phyloP scores from a whole-genome alignment of 1,139 yeast species.

The Ogataea hybrid region DNA sequence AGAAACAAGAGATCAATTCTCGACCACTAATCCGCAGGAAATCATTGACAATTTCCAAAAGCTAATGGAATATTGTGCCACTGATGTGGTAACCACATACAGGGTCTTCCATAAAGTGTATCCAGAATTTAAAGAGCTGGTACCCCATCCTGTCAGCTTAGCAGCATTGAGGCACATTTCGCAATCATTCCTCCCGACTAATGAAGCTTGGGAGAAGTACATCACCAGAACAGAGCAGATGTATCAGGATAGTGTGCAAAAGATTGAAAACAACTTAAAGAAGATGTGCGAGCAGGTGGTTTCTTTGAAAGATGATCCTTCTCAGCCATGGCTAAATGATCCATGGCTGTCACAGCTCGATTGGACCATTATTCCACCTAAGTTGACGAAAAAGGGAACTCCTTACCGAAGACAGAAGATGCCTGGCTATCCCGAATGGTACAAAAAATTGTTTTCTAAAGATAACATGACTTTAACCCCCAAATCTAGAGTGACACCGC shows the following conservation, averaged over 20 bases:
- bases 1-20: slow-evolving; percentile 61
- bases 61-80: slow-evolving; percentile 79
- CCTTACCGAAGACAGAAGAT: slow-evolving; percentile 76
- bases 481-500: slow-evolving; percentile 72
- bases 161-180: slow-evolving; percentile 81
- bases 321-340: slow-evolving; percentile 47
- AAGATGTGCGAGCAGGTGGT: slow-evolving; percentile 63
- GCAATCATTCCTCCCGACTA: slow-evolving; percentile 78
- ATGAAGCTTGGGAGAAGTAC: slow-evolving; percentile 70
- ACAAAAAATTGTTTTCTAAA: slow-evolving; percentile 63
- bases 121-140: slow-evolving; percentile 62
- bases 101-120: slow-evolving; percentile 64
- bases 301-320: slow-evolving; percentile 33
- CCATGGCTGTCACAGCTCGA: slow-evolving; percentile 92
- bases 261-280: slow-evolving; percentile 58
- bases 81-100: slow-evolving; percentile 77
- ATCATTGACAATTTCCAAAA: slow-evolving; percentile 57
- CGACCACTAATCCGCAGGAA: slow-evolving; percentile 49
- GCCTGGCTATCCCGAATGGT: slow-evolving; percentile 97
- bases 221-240: slow-evolving; percentile 63
- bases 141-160: slow-evolving; percentile 95
- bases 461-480: slow-evolving; percentile 60
- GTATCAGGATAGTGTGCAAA: slow-evolving; percentile 56
- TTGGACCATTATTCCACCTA: slow-evolving; percentile 69
- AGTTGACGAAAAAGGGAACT: slow-evolving; percentile 68